phyloP scores from a whole-genome alignment of 116 monocot genomes.

The Phalaenopsis hybrid region DNA sequence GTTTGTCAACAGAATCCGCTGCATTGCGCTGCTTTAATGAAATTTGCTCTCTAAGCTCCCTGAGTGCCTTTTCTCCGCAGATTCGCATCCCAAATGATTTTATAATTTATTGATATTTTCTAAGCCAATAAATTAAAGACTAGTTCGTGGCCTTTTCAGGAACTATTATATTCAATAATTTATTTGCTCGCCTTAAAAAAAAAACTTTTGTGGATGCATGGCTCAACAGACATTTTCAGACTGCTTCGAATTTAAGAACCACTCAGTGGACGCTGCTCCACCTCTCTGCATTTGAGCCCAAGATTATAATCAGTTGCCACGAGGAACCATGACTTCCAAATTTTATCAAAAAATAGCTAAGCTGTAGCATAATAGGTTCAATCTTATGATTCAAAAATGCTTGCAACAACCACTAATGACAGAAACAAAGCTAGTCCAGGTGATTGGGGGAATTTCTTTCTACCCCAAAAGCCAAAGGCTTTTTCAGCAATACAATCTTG shows the following conservation, averaged over 20 bases:
- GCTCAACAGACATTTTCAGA: too few relatives aligned
- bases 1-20: slow-evolving; percentile 21
- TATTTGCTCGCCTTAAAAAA: too few relatives aligned
- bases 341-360: neutral
- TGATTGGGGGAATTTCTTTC: neutral
- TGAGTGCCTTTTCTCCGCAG: slow-evolving; percentile 11
- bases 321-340: neutral
- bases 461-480: neutral
- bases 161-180: too few relatives aligned
- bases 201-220: too few relatives aligned
- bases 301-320: neutral
- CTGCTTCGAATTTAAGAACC: too few relatives aligned
- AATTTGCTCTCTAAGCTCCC: slow-evolving; percentile 66
- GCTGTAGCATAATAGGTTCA: neutral
- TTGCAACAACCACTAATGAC: too few relatives aligned
- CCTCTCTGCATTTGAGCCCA: neutral
- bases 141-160: too few relatives aligned
- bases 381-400: neutral
- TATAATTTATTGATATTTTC: neutral
- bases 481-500: neutral
- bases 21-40: slow-evolving; percentile 38
- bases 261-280: too few relatives aligned
- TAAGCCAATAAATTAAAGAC: neutral
- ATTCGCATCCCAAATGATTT: neutral
- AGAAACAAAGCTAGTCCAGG: neutral